A percentile compares a stretch with the other conserved stretches of the same genome.
These are phyloP conservation scores for Hemisphaericaspora nanyangensis DNA, from an alignment of 805 yeast genomes.

Conservation along the genomic window DNA sequence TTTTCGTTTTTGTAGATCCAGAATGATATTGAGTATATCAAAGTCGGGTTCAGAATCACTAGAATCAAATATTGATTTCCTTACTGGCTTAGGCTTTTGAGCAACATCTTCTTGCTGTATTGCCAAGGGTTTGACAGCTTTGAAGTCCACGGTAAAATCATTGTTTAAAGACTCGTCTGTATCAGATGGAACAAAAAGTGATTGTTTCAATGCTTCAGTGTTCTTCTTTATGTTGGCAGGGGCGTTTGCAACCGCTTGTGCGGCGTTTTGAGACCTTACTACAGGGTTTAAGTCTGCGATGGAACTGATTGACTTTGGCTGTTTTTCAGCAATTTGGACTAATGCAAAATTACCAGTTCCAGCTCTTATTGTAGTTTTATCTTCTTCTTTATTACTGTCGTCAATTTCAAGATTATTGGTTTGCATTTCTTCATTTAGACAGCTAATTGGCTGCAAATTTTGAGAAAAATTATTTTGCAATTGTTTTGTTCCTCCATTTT, in stretches of 20 bases:
- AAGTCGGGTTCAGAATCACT: background rate
- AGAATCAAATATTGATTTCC: background rate
- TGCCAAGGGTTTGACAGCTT: background rate
- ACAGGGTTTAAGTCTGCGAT: background rate
- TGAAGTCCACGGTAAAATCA: background rate
- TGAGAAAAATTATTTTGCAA: background rate
- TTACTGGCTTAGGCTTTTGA: background rate
- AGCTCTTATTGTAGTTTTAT: no score
- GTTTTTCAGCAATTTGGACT: background rate
- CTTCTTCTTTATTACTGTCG: background rate
- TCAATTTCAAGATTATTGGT: background rate
- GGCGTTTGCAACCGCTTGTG: background rate
- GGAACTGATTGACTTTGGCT: background rate
- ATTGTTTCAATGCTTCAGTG: background rate
- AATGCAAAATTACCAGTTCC: no score
- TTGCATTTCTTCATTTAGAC: background rate
- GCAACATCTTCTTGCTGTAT: background rate
- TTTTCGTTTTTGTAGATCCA: background rate
- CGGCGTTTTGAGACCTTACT: background rate
- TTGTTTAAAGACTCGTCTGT: background rate
- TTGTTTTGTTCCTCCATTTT: background rate
- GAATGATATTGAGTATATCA: background rate
- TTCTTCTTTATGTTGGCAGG: background rate
- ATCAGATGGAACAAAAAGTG: background rate
- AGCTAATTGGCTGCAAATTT: background rate